Base-by-base conservation (phyloP, 225 moss, liverwort and hornwort genomes). In the Marchantia paleacea region DNA sequence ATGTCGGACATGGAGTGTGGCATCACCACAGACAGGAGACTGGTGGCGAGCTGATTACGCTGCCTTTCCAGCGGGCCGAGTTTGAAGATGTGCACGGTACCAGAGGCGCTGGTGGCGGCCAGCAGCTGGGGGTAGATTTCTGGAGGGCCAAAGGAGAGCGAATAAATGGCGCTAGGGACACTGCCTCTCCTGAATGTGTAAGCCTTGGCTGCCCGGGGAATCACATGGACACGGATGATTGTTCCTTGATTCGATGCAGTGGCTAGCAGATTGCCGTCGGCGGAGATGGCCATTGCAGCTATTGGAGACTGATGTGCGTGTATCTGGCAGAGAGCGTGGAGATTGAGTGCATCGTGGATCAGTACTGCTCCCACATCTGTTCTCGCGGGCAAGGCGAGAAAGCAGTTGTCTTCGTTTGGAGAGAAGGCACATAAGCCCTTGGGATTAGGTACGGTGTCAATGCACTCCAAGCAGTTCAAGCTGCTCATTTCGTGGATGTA, bases 201-300 rank as follows among this genome's bases (percentile, higher is more conserved):
- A 48, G 88, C 89, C 94, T 96, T 96, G 20, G 84, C 86, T 60
- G 92, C 96, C 76, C 94, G 94, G 13, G 96, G 96, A 80, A 96
- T 92, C 76, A 91, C 76, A 87, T 96, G 96, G 54, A 96, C 94
- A 82, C 96, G 94, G 75, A 96, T 96, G 74, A 96, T 94, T 64
- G 96, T 96, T 85, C 96, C 96, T 81, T 96, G 96, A 79, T 90
- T 88, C 53, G 96, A 96, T 71, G 96, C 96, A 73, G 96, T 96
- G 25, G 96, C 96, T 79, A 96, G 87, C 80, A 96, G 86, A 83
- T 90, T 88, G 80, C 96, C 96, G 82, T 96, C 94, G 70, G 91
- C 85, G 77, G 96, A 96, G 20, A 96, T 89, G 22, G 92, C 82
- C 94, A 96, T 94, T 20, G 94, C 96, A 78, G 91, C 92, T 76